Percentiles rank a stretch among this genome's conserved stretches.
Conservation (phyloP, 768 basidiomycete species). For the Lentinula guzmanii region DNA sequence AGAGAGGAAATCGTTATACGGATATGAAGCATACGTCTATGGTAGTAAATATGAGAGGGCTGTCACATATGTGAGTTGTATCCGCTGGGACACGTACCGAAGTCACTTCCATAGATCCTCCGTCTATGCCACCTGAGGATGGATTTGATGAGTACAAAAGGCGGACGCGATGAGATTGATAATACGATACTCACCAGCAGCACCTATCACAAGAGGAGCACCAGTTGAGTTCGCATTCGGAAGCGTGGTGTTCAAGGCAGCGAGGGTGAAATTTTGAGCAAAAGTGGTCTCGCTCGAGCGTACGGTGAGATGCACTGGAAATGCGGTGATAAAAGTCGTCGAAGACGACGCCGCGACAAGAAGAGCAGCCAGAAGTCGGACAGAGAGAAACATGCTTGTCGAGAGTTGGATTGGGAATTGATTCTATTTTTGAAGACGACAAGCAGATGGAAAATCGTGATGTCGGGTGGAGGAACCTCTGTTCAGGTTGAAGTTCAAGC, state of each 20-base stretch:
- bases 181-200: conserved; percentile 21
- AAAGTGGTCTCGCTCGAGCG: background rate
- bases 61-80: background rate
- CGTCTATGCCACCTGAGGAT: conserved; percentile 26
- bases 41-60: background rate
- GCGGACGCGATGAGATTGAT: background rate
- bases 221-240: conserved; percentile 40
- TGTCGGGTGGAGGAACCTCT: no score
- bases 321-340: background rate
- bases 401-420: background rate
- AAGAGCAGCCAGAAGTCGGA: background rate
- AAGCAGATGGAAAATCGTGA: background rate
- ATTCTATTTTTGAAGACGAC: background rate
- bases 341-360: background rate
- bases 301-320: background rate
- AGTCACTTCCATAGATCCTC: conserved; percentile 36
- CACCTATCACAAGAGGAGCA: conserved; percentile 38
- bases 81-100: conserved; percentile 27
- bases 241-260: conserved; percentile 34
- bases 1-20: conserved; percentile 40
- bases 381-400: background rate
- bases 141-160: background rate
- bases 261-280: conserved; percentile 35
- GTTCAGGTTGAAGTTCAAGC: no score
- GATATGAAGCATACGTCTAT: conserved; percentile 44